Base-by-base conservation (phyloP, 495 filamentous ascomycete species). In the Penicillium chermesinum region DNA sequence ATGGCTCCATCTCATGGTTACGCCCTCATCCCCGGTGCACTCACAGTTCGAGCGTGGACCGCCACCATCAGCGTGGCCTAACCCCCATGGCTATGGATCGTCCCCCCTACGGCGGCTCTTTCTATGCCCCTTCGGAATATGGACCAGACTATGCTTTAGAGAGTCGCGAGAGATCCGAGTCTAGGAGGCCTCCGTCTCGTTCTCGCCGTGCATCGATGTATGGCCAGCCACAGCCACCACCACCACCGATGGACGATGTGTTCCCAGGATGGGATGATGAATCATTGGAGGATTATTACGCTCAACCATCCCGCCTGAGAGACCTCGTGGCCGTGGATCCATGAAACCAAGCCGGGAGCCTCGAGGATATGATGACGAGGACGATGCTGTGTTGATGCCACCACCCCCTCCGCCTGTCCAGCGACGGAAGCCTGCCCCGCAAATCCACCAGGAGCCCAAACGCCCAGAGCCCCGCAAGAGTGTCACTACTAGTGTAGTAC, bases 301-400 rank as follows among this genome's bases (percentile, higher is more conserved):
- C 38, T 12, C 52, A 47, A 2, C 22, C 35, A 37, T 30, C 9
- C 2, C 48, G 27, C 10, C 5, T 15, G 46, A 49, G 2, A 47
- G 21, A 40, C 43, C 48, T 8, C 44, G 47, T 22, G 54, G 46
- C 0, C 58, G 52, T n/a, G 37, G 43, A 22, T 18, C 52, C 0
- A 35, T 42, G 35, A 48, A 49, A 21, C 43, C 45, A 19, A 52
- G 16, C 8, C 57, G 59, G 35, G 61, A 63, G 25, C 4, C 10
- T 4, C 25, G 25, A 10, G 25, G 25, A 10, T 30, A 30, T 7
- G 55, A 48, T 3, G 66, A 68, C n/a, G 74, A 78, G 40, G 72
- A 76, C 34, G 43, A 46, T 71, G 59, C 39, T 67, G 13, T 70
- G 40, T 61, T 54, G 27, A 75, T 76, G 68, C 71, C 67, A 32